Base-by-base conservation (phyloP, 1,284 basidiomycete species). In the Tilletia horrida region DNA sequence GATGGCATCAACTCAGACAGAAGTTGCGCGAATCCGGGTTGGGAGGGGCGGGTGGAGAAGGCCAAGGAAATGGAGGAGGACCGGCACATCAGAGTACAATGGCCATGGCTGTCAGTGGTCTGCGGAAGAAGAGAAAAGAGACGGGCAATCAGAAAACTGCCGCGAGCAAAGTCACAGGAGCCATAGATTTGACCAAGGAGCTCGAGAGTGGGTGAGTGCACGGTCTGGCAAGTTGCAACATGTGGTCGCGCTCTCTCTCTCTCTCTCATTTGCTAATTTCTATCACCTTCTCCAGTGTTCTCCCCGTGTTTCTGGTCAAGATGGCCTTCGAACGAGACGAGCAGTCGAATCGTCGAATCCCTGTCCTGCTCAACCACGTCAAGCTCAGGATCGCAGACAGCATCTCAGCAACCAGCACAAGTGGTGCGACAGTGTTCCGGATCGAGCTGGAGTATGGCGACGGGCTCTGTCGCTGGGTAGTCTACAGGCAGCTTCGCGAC, bases 371-470 rank as follows among this genome's bases (percentile, higher is more conserved):
- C 71, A 93, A 95, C 78, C 88, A 92, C 61, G 84, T 96, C 40
- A 88, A 89, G 64, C 88, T 94, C 67, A 88, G 89, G 9, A 87
- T 95, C 66, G 91, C 89, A 76, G 92, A 94, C 83, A 91, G 90
- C 72, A 82, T 95, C 63, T 88, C 94, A 83, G 90, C 91, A 2
- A 84, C 91, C 8, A 59, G 55, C 55, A 18, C 55, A 18, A 59
- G 14, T 7, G 61, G 61, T 16, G 61, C 61, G 71, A 88, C 91
- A 3, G 88, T 93, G 2, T 96, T 94, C 82, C 88, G 92, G 21
- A 93, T 96, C 74, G 93, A 96, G 83, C 95, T 94, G 83, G 92
- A 96, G 83, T 97, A 98, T 79, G 95, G 92, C 0, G 93, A 96
- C 73, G 92, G 92, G n/a, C 89, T 89, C 2, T 89, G 90, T 67